Evolutionary conservation across 2,329 filamentous ascomycete genomes (phyloP).

Genomic region (Beauveria sp.): DNA sequence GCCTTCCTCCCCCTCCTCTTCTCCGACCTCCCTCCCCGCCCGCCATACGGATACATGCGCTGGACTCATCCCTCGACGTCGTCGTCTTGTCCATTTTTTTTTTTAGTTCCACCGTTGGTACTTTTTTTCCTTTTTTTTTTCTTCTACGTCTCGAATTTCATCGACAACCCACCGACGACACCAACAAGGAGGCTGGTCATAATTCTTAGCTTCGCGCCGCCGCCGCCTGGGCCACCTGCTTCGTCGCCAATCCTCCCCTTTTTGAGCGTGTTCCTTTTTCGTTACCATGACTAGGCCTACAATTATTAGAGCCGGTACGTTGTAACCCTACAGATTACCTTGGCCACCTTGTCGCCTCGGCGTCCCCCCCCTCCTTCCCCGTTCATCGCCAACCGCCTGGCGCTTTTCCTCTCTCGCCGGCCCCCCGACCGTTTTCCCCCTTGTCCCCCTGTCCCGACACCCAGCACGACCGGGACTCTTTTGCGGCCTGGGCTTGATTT

Average conservation of each 20-base stretch:
- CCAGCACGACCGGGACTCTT: not conserved
- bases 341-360: no score
- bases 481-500: not conserved
- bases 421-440: constrained; percentile 4
- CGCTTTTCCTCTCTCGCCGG: constrained; percentile 13
- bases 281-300: constrained; percentile 50
- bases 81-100: not conserved
- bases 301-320: constrained; percentile 55
- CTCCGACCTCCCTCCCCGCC: no score
- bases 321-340: not conserved
- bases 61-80: no score
- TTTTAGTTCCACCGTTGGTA: not conserved
- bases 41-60: no score
- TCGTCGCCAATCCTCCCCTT: constrained; percentile 8
- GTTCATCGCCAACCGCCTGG: not conserved
- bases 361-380: not conserved
- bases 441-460: not conserved
- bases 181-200: not conserved
- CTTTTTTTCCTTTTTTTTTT: not conserved
- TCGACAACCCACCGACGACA: not conserved
- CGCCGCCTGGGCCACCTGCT: constrained; percentile 3
- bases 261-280: not conserved
- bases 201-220: not conserved
- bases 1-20: no score
- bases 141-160: not conserved